Base-by-base conservation (phyloP, 495 filamentous ascomycete genomes). In the Penicillium taxi region DNA sequence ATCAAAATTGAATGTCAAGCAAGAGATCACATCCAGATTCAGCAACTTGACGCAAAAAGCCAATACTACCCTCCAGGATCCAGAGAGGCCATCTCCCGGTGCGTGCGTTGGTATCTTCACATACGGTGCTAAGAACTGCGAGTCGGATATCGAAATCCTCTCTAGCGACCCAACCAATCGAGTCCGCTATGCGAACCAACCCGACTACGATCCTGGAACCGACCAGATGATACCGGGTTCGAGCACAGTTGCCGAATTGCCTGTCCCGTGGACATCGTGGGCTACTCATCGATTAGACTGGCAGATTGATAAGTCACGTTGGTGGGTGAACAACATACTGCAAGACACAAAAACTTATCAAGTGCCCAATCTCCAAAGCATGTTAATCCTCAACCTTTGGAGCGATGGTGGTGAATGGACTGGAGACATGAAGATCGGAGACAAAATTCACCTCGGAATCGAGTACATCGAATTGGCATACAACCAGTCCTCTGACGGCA, bases 121-220 rank as follows among this genome's bases (percentile, higher is more conserved):
- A 14, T 81, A 80, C 46, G 59, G 69, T 12, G 61, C 73, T 12
- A 53, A 60, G 1, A 73, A 79, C 21, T 78, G 83, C 47, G 83
- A 90, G 58, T 76, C 78, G 0, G 86, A 91, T 48, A 71, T 91
- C 26, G 86, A 94, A 50, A 76, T 86, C 40, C 66, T 82, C 11
- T 85, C 81, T 0, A 57, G 56, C 2, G 80, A 78, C 39, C 68
- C 74, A 0, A 50, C 54, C 2, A 52, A 73, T 34, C 61, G 63
- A 4, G 62, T 83, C 13, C 78, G 78, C 44, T 86, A 81, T 57
- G 84, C 81, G 24, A 89, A 89, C 50, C 84, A 89, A 50, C 84
- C 84, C 0, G 72, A 67, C 28, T 70, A 66, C 34, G 61, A 70
- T 37, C 48, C 56, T 4, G 21, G 49, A 15, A 50, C 46, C 0